Evolutionary conservation across 2,329 filamentous ascomycete species (phyloP).

Genomic region (Echinosphaeria canescens): DNA sequence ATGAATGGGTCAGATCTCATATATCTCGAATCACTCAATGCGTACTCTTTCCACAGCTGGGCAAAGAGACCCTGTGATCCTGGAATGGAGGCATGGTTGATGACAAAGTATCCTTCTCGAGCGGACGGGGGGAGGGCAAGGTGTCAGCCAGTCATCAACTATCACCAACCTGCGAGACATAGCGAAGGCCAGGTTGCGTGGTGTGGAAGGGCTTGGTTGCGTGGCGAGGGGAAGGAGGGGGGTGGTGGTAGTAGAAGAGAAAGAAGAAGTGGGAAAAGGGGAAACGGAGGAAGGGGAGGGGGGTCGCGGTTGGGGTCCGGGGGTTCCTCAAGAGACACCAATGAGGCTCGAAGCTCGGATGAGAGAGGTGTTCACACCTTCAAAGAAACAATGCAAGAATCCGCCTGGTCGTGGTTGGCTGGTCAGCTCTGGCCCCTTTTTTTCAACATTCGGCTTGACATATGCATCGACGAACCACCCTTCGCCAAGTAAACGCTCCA

Average conservation of each 20-base stretch:
- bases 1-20: slow-evolving; percentile 66
- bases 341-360: too few species aligned
- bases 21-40: slow-evolving; percentile 71
- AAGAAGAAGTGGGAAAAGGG: not conserved
- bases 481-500: too few species aligned
- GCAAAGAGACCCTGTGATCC: slow-evolving; percentile 51
- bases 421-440: too few species aligned
- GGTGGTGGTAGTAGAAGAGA: too few species aligned
- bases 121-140: too few species aligned
- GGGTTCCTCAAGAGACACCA: too few species aligned
- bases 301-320: slow-evolving; percentile 4
- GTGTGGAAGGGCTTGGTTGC: not conserved
- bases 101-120: slow-evolving; percentile 46
- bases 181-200: slow-evolving; percentile 1
- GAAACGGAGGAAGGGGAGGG: not conserved
- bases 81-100: slow-evolving; percentile 43
- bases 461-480: too few species aligned
- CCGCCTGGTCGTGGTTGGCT: slow-evolving; percentile 26
- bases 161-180: not conserved
- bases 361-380: too few species aligned
- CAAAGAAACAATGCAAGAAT: slow-evolving; percentile 61
- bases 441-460: too few species aligned
- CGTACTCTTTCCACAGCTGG: slow-evolving; percentile 87
- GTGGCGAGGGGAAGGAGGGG: too few species aligned
- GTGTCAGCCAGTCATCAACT: too few species aligned